Base-by-base conservation (phyloP, 371 early-diverging fungal genomes). In the Dichotomocladium elegans region DNA sequence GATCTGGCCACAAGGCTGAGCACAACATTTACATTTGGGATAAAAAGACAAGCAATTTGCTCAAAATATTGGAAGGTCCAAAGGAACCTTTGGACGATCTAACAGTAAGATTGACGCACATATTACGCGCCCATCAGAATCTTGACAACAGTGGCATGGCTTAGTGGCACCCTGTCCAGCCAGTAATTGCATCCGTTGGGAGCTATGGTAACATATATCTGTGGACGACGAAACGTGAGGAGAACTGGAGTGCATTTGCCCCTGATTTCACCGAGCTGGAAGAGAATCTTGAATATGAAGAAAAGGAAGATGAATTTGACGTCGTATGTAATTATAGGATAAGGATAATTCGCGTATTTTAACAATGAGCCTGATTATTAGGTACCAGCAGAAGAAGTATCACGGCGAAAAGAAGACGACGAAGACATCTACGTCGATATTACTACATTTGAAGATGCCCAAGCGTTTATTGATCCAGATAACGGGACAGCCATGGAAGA, bases 21-120 rank as follows among this genome's bases (percentile, higher is more conserved):
- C 95, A 97, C 62, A 91, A 91, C 51, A 91, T 96, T 27, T 95
- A 89, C 61, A 86, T 95, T 37, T 97, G 97, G 97, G 92, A 95
- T 60, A 86, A 83, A 51, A 70, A 79, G 15, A 74, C 80, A 27
- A 89, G 91, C 9, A 87, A 82, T 51, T 72, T 97, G 11, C 90
- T 92, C 21, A 95, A 92, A 66, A 86, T 94, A 42, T 70, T 97
- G 11, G 92, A 94, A 45, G 95, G 96, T 0, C 95, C 95, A 3
- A 90, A 87, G 45, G 95, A 97, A 53, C 86, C 87, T 6, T 60
- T 96, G 28, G 79, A 86, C 46, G 92, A 94, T 66, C 47, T 95
- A n/a, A 77, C 88, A 27, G 94, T 92, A 78, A 62, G 79, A 57
- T 6, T 3, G 11, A n/a, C n/a, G n/a, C n/a, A n/a, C n/a, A n/a